Conservation (phyloP, 768 basidiomycete genomes). For the Rhodosporidiobolus odoratus region DNA sequence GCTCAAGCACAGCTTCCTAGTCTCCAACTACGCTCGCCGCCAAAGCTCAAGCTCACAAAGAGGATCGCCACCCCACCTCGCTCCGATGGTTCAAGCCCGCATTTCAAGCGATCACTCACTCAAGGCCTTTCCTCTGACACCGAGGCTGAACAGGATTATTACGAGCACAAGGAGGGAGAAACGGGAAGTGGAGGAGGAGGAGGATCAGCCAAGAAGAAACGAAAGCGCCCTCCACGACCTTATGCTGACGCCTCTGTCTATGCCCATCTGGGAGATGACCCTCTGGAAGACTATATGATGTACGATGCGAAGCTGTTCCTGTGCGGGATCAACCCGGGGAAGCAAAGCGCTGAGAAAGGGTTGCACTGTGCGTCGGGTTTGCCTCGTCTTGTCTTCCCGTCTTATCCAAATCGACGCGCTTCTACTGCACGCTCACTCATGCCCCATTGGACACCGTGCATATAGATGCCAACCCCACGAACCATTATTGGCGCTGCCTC, state of each 20-base stretch:
- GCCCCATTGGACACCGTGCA: neutral
- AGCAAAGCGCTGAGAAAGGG: constrained; percentile 1
- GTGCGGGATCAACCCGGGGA: constrained; percentile 30
- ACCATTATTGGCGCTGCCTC: constrained; percentile 29
- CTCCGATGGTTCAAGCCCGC: neutral
- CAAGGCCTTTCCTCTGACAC: neutral
- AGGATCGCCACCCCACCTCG: neutral
- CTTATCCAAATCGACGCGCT: neutral
- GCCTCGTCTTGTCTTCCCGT: neutral
- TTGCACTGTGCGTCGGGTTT: constrained; percentile 26
- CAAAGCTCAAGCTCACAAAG: neutral
- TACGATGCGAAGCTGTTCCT: neutral
- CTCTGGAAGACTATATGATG: constrained; percentile 14
- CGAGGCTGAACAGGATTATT: neutral
- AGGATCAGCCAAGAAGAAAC: constrained; percentile 8
- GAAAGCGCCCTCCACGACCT: constrained; percentile 10
- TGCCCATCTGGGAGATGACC: constrained; percentile 19
- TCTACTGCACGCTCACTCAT: too few relatives aligned
- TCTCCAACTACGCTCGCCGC: too few relatives aligned
- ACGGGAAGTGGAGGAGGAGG: too few relatives aligned
- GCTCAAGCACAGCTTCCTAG: too few relatives aligned
- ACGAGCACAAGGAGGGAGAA: neutral
- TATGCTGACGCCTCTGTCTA: constrained; percentile 25
- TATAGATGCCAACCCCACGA: constrained; percentile 34
- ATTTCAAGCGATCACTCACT: neutral